These are phyloP conservation scores for Rhododendron kiyosumense DNA, from an alignment of 148 eudicot species.

Conservation along the genomic window DNA sequence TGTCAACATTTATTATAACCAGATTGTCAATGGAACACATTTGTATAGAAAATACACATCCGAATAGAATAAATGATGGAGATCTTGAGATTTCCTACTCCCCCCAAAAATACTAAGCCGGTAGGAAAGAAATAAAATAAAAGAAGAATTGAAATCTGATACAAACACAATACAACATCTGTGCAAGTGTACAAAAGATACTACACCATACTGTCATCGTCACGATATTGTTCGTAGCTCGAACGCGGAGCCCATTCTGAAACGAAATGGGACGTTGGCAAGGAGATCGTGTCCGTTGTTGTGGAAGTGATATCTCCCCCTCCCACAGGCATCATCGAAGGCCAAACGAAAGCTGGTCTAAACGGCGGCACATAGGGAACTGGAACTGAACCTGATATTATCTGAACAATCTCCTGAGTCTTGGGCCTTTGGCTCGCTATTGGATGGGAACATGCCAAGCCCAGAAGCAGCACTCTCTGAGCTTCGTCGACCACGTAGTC, in stretches of 20 bases:
- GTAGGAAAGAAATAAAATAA: background rate
- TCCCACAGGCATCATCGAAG: slow-evolving; percentile 17
- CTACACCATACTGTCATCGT: slow-evolving; percentile 24
- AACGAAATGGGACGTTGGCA: slow-evolving; percentile 16
- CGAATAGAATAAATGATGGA: background rate
- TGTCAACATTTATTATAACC: background rate
- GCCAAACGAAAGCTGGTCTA: too few species aligned
- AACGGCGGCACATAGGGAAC: slow-evolving; percentile 11
- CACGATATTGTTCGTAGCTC: slow-evolving; percentile 9
- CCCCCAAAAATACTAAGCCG: background rate
- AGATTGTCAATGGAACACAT: background rate
- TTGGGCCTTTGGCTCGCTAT: slow-evolving; percentile 54
- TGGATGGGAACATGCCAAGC: slow-evolving; percentile 77
- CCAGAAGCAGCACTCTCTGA: slow-evolving; percentile 49
- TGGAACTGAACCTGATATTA: slow-evolving; percentile 46
- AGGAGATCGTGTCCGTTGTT: slow-evolving; percentile 17
- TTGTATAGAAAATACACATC: background rate
- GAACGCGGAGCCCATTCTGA: slow-evolving; percentile 27
- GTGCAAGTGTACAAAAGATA: background rate
- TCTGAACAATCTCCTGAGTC: slow-evolving; percentile 49
- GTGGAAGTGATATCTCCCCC: slow-evolving; percentile 26
- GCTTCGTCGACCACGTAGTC: slow-evolving; percentile 56
- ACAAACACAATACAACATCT: background rate
- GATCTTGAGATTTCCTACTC: background rate
- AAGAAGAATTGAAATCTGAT: background rate